Evolutionary conservation across 441 rosid species (phyloP), one percentile per base, ranked within the genome.

Genomic region (Jatropha podagrica): DNA sequence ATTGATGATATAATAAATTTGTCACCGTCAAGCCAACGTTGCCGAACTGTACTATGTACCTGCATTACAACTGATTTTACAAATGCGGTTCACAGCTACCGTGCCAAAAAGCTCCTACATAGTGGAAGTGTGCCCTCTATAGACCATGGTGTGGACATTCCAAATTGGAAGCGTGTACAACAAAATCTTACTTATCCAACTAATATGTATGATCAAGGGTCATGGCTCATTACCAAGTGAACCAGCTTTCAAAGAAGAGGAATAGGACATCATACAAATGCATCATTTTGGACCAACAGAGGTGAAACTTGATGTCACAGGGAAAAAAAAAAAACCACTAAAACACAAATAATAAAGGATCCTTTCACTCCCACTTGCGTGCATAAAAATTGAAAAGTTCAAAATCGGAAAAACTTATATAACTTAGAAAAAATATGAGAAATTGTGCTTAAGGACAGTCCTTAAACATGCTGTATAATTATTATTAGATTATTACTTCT

Each of bases 21-120:
- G 74, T 91, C 99, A 68, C 99, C 99, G 41, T 88, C 82, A 58
- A 93, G 90, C 99, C 99, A 95, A 73, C 95, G 85, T 75, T 90
- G 92, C 48, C 90, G 82, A 62, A 95, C 97, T 41, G 83, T 82
- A 75, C 97, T 89, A 76, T 93, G 98, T 51, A 95, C 92, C 98
- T 95, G 85, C 84, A 85, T 67, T 72, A 1, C 56, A 72, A 56
- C 41, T 26, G 51, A 17, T 14, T 27, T 51, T 72, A 54, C 4
- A 71, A 56, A 18, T 56, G 20, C 41, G 52, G n/a, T 58, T 32
- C 75, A 64, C 11, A 68, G 38, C 55, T 5, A 32, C 60, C 59
- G 59, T 48, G 3, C 38, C 44, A 15, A 75, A 26, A 60, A 58
- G 37, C 4, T 27, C 42, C 18, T 15, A 62, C 62, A 61, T 52